Evolutionary conservation across 2,329 filamentous ascomycete species (phyloP).

Genomic region (Phoma sp.): DNA sequence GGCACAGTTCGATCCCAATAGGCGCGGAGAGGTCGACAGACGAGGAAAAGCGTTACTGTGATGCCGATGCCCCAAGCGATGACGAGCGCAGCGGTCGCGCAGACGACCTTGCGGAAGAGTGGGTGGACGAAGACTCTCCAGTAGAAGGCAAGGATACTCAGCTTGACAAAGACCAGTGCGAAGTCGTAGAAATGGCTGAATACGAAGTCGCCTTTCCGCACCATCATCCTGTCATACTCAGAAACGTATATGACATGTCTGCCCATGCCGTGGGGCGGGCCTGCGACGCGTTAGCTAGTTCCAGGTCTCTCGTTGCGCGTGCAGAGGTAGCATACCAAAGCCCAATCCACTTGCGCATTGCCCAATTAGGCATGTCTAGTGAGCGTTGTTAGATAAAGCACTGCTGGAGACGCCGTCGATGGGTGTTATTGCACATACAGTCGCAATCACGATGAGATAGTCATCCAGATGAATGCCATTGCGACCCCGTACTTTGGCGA

Average conservation of each 20-base stretch:
- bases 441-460: conserved; percentile 40
- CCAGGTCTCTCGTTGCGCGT: background rate
- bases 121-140: conserved; percentile 40
- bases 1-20: conserved; percentile 39
- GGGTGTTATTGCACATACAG: conserved; percentile 23
- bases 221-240: conserved; percentile 34
- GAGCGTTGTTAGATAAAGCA: background rate
- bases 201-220: conserved; percentile 44
- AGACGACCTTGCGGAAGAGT: conserved; percentile 37
- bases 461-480: conserved; percentile 44
- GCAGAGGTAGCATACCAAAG: conserved; percentile 24
- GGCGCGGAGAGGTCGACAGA: conserved; percentile 37
- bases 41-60: conserved; percentile 37
- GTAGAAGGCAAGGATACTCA: conserved; percentile 44
- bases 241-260: conserved; percentile 39
- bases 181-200: conserved; percentile 46
- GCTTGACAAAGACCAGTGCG: conserved; percentile 39
- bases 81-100: conserved; percentile 36
- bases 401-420: too few relatives aligned
- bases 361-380: conserved; percentile 38
- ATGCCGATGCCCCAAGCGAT: conserved; percentile 42
- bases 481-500: conserved; percentile 36
- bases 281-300: conserved; percentile 23
- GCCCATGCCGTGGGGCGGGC: conserved; percentile 43
- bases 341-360: conserved; percentile 38